phyloP scores from a whole-genome alignment of 441 rosid species.

The Arabidopsis lyrata region DNA sequence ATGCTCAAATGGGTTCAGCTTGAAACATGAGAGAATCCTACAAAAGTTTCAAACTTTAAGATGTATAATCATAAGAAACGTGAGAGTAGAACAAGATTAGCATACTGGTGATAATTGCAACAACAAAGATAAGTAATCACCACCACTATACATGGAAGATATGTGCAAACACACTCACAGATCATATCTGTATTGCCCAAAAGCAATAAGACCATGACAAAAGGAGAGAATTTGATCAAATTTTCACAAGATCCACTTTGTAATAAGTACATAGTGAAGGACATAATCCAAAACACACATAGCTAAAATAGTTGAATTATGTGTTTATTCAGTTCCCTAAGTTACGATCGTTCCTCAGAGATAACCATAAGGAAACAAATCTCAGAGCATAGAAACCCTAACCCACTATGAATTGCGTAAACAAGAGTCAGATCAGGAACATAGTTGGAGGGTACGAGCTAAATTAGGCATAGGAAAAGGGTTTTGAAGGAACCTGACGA shows the following conservation, averaged over 20 bases:
- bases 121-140: neutral
- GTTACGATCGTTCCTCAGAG: neutral
- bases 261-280: slow-evolving; percentile 5
- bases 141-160: neutral
- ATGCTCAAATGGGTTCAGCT: slow-evolving; percentile 93
- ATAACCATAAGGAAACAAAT: neutral
- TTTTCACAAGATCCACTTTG: slow-evolving; percentile 18
- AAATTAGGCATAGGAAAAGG: slow-evolving; percentile 1
- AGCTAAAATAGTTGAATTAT: neutral
- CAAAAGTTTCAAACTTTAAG: slow-evolving; percentile 9
- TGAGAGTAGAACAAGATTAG: neutral
- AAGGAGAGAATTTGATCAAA: neutral
- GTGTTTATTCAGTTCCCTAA: slow-evolving; percentile 12
- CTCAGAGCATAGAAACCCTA: slow-evolving; percentile 41
- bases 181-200: neutral
- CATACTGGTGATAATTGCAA: neutral
- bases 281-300: neutral
- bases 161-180: slow-evolving; percentile 2
- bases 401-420: slow-evolving; percentile 9
- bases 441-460: slow-evolving; percentile 4
- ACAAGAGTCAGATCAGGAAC: slow-evolving; percentile 24
- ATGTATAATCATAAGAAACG: neutral
- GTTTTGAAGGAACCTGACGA: slow-evolving; percentile 59
- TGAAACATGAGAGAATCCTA: slow-evolving; percentile 98
- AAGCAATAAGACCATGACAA: neutral